Conservation (phyloP, 805 yeast genomes). For the Kluyveromyces starmeri region DNA sequence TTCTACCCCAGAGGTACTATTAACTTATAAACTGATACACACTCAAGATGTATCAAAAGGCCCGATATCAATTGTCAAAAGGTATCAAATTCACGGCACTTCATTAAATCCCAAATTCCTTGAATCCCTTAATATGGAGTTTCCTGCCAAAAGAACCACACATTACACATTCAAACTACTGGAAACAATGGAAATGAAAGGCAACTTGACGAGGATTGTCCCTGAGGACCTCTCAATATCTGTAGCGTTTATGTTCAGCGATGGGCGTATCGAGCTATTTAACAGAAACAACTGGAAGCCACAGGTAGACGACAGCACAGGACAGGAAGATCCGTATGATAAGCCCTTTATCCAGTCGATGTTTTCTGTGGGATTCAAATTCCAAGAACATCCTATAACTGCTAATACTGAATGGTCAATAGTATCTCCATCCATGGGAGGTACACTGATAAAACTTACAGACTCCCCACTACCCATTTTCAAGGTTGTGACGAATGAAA, state of each 20-base stretch:
- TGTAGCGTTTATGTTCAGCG: slow-evolving; percentile 6
- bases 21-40: slow-evolving; percentile 14
- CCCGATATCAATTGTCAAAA: slow-evolving; percentile 19
- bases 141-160: not conserved
- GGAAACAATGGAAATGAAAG: slow-evolving; percentile 1
- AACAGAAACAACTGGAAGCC: slow-evolving; percentile 10
- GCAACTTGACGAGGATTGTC: not conserved
- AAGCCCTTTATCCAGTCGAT: slow-evolving; percentile 22
- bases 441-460: slow-evolving; percentile 19
- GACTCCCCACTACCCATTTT: slow-evolving; percentile 15
- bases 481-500: slow-evolving; percentile 13
- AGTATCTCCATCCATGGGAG: slow-evolving; percentile 29
- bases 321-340: not conserved
- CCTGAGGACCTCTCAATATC: slow-evolving; percentile 3
- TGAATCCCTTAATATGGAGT: not conserved
- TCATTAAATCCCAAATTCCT: not conserved
- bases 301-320: slow-evolving; percentile 1
- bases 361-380: slow-evolving; percentile 23
- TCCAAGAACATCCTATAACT: slow-evolving; percentile 17
- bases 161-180: not conserved
- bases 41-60: slow-evolving; percentile 13
- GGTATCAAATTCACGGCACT: slow-evolving; percentile 16
- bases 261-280: slow-evolving; percentile 9
- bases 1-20: slow-evolving; percentile 22
- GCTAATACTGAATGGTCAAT: slow-evolving; percentile 23